Conservation (phyloP, 2,329 filamentous ascomycete genomes). For the Xylariaceae sp. region DNA sequence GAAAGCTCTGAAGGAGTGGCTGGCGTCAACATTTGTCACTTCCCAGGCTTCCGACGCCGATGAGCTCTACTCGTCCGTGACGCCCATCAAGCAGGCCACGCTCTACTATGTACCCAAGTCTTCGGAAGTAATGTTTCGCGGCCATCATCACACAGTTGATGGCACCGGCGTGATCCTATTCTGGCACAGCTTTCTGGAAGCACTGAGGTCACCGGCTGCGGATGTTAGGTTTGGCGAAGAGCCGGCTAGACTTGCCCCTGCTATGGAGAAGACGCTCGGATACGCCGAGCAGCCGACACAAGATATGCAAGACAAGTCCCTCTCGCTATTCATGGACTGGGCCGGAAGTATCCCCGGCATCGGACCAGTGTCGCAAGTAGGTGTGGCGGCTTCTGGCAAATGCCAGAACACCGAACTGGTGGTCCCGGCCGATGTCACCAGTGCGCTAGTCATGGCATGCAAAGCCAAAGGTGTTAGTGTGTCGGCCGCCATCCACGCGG, state of each 20-base stretch:
- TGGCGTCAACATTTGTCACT: constrained; percentile 18
- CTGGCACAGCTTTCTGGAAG: constrained; percentile 22
- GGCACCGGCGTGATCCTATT: constrained; percentile 22
- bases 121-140: constrained; percentile 23
- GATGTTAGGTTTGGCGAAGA: constrained; percentile 18
- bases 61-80: constrained; percentile 13
- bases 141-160: constrained; percentile 24
- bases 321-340: constrained; percentile 15
- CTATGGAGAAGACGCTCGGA: constrained; percentile 15
- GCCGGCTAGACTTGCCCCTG: constrained; percentile 13
- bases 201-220: constrained; percentile 11
- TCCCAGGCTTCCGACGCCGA: constrained; percentile 16
- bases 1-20: constrained; percentile 20
- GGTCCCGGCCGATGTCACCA: constrained; percentile 12
- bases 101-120: constrained; percentile 21
- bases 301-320: constrained; percentile 9
- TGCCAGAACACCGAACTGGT: constrained; percentile 18
- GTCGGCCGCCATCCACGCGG: constrained; percentile 17
- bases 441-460: constrained; percentile 9
- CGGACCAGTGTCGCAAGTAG: constrained; percentile 16
- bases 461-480: constrained; percentile 12
- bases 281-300: constrained; percentile 14
- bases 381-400: constrained; percentile 10
- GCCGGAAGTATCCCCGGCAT: constrained; percentile 17
- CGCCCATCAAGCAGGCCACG: constrained; percentile 19